Percentiles rank a stretch among this genome's conserved stretches.
These are phyloP conservation scores for Crithidia expoeki DNA, from an alignment of 208 protist species.

Conservation along the genomic window DNA sequence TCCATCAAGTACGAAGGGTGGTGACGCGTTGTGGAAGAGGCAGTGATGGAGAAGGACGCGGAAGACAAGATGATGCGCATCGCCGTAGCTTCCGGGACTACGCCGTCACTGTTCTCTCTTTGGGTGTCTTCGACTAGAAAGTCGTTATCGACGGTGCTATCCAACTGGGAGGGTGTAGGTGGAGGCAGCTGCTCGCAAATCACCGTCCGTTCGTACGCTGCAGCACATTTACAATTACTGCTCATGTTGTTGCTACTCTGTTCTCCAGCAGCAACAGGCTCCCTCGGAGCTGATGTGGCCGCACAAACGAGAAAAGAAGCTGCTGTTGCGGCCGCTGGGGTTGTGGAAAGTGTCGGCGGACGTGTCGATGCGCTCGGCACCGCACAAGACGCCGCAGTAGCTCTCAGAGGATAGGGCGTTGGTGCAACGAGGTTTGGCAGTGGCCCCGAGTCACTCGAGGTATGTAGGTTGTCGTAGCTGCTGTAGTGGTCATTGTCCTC, in stretches of 20 bases:
- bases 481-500: background rate
- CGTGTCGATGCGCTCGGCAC: no score
- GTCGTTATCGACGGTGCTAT: background rate
- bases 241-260: background rate
- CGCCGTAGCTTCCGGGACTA: background rate
- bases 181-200: constrained; percentile 20
- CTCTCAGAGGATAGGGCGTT: background rate
- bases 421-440: background rate
- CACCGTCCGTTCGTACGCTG: background rate
- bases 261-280: background rate
- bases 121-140: background rate
- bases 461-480: background rate
- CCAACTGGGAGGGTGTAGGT: constrained; percentile 26
- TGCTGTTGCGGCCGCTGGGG: no score
- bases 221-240: background rate
- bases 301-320: background rate
- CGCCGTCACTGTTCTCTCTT: background rate
- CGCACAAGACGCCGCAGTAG: no score
- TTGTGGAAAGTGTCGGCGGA: no score
- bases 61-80: background rate
- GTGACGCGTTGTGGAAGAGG: background rate
- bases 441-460: background rate
- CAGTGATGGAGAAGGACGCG: background rate
- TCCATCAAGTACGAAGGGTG: constrained; percentile 12
- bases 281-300: background rate